Conservation (phyloP, 75 land plant genomes). For the Larix kaempferi region DNA sequence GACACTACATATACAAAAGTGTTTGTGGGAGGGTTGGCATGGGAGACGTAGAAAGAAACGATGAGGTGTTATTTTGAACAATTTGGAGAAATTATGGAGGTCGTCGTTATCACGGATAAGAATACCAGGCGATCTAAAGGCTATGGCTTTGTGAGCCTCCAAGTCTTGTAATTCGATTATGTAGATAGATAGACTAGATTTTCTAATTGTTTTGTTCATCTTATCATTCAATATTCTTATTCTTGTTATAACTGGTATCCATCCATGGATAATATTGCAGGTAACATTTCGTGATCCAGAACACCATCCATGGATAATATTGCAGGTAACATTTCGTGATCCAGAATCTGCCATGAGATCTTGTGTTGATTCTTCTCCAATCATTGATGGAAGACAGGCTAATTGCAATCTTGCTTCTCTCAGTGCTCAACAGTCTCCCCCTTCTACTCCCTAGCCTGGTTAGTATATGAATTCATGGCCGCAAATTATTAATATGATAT, state of each 20-base stretch:
- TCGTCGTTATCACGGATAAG: conserved; percentile 84
- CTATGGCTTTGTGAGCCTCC: conserved; percentile 68
- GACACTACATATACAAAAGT: too few relatives aligned
- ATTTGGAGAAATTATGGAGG: conserved; percentile 80
- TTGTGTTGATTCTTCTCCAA: conserved; percentile 69
- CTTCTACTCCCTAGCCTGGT: conserved; percentile 26
- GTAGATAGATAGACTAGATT: too few relatives aligned
- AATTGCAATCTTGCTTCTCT: too few relatives aligned
- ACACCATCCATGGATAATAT: too few relatives aligned
- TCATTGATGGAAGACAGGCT: conserved; percentile 78
- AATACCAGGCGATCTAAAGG: conserved; percentile 83
- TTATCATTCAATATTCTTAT: neutral
- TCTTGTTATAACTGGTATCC: too few relatives aligned
- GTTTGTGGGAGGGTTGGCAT: conserved; percentile 82
- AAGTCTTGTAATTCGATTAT: too few relatives aligned
- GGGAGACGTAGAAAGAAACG: too few relatives aligned
- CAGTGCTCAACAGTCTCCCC: conserved; percentile 43
- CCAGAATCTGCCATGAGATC: conserved; percentile 72
- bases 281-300: too few relatives aligned
- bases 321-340: too few relatives aligned
- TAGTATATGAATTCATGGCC: too few relatives aligned
- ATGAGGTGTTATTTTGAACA: conserved; percentile 74
- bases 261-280: too few relatives aligned
- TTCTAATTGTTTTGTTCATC: neutral
- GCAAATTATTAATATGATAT: too few relatives aligned